Percentiles rank a stretch among this genome's conserved stretches.
Evolutionary conservation across 768 basidiomycete species (phyloP).

Genomic region (Lentinula sp.): DNA sequence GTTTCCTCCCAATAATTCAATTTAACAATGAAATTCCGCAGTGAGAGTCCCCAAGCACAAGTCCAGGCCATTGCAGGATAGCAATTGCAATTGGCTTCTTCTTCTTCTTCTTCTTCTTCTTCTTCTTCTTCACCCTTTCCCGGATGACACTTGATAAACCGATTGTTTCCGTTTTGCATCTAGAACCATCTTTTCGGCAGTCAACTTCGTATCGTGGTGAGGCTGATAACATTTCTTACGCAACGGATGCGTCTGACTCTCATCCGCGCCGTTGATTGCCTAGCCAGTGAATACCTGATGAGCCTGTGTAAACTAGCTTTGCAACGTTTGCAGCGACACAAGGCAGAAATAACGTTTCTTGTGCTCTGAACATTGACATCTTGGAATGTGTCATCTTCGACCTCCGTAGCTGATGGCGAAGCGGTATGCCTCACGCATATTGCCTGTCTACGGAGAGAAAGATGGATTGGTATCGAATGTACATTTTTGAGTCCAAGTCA

Average conservation of each 20-base stretch:
- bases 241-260: slow-evolving; percentile 50
- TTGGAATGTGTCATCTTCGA: slow-evolving; percentile 47
- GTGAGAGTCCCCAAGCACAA: slow-evolving; percentile 36
- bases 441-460: slow-evolving; percentile 16
- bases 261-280: slow-evolving; percentile 56
- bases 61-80: slow-evolving; percentile 4
- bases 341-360: slow-evolving; percentile 46
- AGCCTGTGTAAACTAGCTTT: slow-evolving; percentile 68
- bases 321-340: slow-evolving; percentile 41
- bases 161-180: slow-evolving; percentile 54
- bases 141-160: slow-evolving; percentile 34
- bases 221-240: slow-evolving; percentile 51
- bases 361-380: slow-evolving; percentile 77
- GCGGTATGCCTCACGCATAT: slow-evolving; percentile 72
- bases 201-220: slow-evolving; percentile 68
- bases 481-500: slow-evolving; percentile 22
- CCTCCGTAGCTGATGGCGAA: slow-evolving; percentile 42
- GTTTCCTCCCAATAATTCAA: slow-evolving; percentile 53
- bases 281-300: slow-evolving; percentile 60
- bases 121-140: slow-evolving; percentile 21
- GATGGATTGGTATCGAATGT: too few relatives aligned
- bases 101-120: background rate
- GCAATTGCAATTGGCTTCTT: background rate
- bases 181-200: slow-evolving; percentile 58
- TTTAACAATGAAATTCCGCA: slow-evolving; percentile 30